Conservation (phyloP, 2,329 filamentous ascomycete genomes). For the Aspergillus novofumigatus region DNA sequence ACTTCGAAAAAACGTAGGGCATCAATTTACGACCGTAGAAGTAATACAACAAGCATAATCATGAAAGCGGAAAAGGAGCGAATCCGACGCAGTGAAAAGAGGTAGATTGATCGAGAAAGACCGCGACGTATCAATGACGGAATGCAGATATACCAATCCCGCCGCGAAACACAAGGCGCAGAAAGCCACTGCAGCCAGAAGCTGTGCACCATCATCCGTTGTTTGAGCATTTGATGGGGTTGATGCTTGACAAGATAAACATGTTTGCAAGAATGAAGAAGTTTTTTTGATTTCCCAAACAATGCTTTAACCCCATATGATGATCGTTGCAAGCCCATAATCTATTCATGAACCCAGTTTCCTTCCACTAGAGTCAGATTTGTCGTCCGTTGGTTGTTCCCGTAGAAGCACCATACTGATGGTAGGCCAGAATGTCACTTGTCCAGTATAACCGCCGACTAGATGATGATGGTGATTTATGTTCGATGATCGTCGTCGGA, state of each 20-base stretch:
- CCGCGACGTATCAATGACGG: background rate
- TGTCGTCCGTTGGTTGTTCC: background rate
- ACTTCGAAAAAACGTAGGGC: background rate
- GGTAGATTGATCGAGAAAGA: background rate
- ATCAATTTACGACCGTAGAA: background rate
- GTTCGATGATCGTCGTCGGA: background rate
- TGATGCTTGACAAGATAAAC: background rate
- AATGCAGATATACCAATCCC: background rate
- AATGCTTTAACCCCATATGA: background rate
- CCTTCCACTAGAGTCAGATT: background rate
- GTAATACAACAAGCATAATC: background rate
- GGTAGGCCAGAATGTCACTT: background rate
- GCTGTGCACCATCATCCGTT: background rate
- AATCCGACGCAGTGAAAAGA: background rate
- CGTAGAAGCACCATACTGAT: background rate
- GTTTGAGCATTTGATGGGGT: background rate
- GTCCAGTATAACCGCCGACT: background rate
- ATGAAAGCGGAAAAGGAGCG: background rate
- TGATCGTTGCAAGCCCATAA: slow-evolving; percentile 1
- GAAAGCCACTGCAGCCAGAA: background rate
- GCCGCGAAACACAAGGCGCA: background rate
- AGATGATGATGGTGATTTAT: slow-evolving; percentile 1
- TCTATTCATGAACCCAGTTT: slow-evolving; percentile 1
- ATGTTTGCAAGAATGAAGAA: background rate
- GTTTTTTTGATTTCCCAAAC: background rate